Base-by-base conservation (phyloP, 192 early-diverging fungal genomes). In the Chytriomyces confervae region DNA sequence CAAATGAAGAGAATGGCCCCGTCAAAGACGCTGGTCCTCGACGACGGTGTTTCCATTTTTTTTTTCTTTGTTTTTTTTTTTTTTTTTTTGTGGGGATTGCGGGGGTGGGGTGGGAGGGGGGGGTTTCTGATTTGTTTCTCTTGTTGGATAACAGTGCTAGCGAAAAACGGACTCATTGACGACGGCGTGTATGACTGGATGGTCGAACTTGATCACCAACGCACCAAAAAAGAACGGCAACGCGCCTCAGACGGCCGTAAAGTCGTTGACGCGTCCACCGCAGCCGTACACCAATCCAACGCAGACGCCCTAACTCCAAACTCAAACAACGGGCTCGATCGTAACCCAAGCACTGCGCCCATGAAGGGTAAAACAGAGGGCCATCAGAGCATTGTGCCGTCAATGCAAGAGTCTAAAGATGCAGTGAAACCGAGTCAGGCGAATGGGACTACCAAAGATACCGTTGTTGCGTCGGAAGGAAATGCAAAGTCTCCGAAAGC, bases 171-270 rank as follows among this genome's bases (percentile, higher is more conserved):
- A 66, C 91, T 95, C 67, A 82, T 82, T 46, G 96, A 98, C 78
- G 97, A 98, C 82, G 91, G 93, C 18, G 87, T 97, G 36, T 98
- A 94, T 75, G 97, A 98, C 84, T 98, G 97, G 97, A 94, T 95
- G 88, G 60, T 83, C 18, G 82, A 86, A 24, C 76, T 90, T 53
- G 89, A 90, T 66, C 77, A 84, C 69, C 83, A 87, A 66, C 72
- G 86, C 44, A 82, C 72, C 64, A 82, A 87, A 72, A 79, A 82
- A 68, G 84, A 86, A 57, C 48, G 69, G 27, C 65, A 78, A 48
- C 72, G 86, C 43, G 86, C 86, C 45, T 45, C 47, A 9, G 85
- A 86, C 27, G 64, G 63, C 24, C 46, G 72, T 13, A 61, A 61
- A 6, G 18, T 10, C 11, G 66, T 8, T 18, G 72, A 74, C 23